Base-by-base conservation (phyloP, 371 early-diverging fungal genomes). In the Actinomucor elegans region DNA sequence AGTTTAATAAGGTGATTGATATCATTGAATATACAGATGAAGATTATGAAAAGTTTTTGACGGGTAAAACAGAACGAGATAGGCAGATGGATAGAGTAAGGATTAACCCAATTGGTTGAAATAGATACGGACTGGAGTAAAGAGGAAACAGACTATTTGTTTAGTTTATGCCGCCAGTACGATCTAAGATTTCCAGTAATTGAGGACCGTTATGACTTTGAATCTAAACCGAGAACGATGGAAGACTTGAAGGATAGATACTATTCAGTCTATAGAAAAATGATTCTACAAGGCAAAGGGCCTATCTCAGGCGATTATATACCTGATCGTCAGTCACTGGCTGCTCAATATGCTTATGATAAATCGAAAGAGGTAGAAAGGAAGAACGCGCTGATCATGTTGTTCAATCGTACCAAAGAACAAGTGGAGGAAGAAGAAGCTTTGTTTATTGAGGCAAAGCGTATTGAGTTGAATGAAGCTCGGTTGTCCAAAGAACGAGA, bases 111-210 rank as follows among this genome's bases (percentile, higher is more conserved):
- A 34, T 14, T 44, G 10, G 28, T 44, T 46, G 24, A 18, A 12
- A 55, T 54, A 81, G 89, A 86, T 50, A 62, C 79, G 5, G 85
- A 83, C 29, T 97, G 97, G 97, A 81, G 87, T 12, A 79, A 80
- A 42, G 86, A 84, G 15, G 96, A 97, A 51, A 96, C 96, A 0
- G 88, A 86, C 61, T 87, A 94, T 43, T 71, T 97, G 20, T 83
- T 92, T 47, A 70, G 75, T 9, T 66, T 96, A 29, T 94, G 94
- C 58, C 63, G 74, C 48, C 64, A 73, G 47, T 94, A 83, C 54
- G 94, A 96, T 60, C 65, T 93, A 45, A 77, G 93, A 14, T 97
- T 91, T 69, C 67, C 87, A 15, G 84, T 97, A 1, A 89, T 96
- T 45, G 79, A 77, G 35, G 96, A 97, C 65, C 77, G 95, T 33